Evolutionary conservation across 1,284 basidiomycete genomes (phyloP), one percentile per base, ranked within the genome.

Genomic region (Ceratobasidium sp.): DNA sequence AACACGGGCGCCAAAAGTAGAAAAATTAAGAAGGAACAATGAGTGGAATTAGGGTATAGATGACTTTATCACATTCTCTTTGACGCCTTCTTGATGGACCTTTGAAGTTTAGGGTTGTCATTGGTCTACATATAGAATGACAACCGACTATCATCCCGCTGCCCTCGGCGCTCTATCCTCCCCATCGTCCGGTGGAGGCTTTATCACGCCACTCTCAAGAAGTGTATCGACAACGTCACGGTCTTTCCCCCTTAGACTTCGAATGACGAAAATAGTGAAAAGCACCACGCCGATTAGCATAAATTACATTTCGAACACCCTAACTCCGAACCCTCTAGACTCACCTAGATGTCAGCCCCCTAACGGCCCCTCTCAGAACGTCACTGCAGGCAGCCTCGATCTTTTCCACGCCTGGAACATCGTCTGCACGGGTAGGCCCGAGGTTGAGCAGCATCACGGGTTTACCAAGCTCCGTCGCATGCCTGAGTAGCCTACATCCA

Each of bases 341-440:
- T 46, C 33, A 78, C 77, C 60, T 44, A 2, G 40, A 28, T 4
- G 61, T 83, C 70, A 86, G 73, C 42, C 84, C 53, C 33, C 73
- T 63, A 9, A 64, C 44, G 23, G 63, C 92, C 3, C 92, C 90
- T 49, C 89, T 86, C 84, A 97, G 88, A 20, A 97, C 89, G 12
- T 86, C 84, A 3, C 95, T 93, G 66, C 91, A 93, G 0, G 89
- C 85, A 49, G 93, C 86, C 80, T 96, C 92, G 80, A 97, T 89
- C 85, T 95, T 94, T 80, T 94, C 91, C 63, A 97, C 86, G 3
- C 89, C 92, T 0, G 85, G 84, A n/a, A 95, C 83, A n/a, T 85
- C 87, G 84, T 97, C 96, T 0, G 93, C 95, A 55, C 96, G 89
- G 0, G 94, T 93, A 0, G 96, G 95, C 0, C 97, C 97, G 18